Conservation (phyloP, 176 grass and related monocot species). For the Raddia distichophylla region DNA sequence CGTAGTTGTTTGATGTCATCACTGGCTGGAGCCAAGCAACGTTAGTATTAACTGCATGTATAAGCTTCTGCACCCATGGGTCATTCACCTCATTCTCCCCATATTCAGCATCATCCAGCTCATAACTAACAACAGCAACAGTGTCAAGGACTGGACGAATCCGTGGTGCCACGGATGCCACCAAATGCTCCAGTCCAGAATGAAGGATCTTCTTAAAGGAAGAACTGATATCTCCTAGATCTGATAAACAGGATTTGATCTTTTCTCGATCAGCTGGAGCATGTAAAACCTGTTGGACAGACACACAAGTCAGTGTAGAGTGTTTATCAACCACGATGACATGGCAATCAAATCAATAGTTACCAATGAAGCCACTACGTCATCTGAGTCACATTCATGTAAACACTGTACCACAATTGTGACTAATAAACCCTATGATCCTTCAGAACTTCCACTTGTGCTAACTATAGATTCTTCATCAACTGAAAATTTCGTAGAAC, state of each 20-base stretch:
- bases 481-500: too few species aligned
- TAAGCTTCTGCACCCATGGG: constrained; percentile 92
- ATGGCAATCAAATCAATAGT: too few species aligned
- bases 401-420: too few species aligned
- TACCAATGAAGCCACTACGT: too few species aligned
- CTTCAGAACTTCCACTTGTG: too few species aligned
- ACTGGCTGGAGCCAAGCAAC: constrained; percentile 76
- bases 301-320: too few species aligned
- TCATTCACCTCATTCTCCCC: constrained; percentile 93
- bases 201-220: constrained; percentile 77
- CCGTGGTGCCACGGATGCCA: constrained; percentile 66
- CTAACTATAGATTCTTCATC: too few species aligned
- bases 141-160: constrained; percentile 79
- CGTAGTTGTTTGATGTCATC: constrained; percentile 91
- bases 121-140: constrained; percentile 87
- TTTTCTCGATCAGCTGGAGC: constrained; percentile 82
- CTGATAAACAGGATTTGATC: constrained; percentile 88
- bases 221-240: constrained; percentile 80
- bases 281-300: constrained; percentile 58
- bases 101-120: constrained; percentile 77
- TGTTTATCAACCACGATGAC: too few species aligned
- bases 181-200: constrained; percentile 82
- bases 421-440: too few species aligned
- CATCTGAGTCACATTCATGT: too few species aligned
- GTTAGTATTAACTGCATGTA: constrained; percentile 73